phyloP scores from a whole-genome alignment of 768 basidiomycete genomes.

The Lentinula sp. region DNA sequence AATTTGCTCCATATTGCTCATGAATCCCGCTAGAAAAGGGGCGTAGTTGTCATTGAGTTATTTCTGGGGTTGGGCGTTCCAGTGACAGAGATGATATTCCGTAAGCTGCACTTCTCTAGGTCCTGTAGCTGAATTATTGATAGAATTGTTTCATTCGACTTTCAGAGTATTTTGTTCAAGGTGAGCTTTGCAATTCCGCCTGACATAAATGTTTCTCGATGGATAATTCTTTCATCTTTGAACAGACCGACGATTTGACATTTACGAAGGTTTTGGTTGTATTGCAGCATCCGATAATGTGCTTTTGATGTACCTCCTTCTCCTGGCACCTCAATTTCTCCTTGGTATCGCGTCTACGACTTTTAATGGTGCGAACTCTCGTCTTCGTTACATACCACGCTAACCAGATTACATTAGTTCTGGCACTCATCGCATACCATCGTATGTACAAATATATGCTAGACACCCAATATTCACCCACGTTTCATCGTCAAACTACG shows the following conservation, averaged over 20 bases:
- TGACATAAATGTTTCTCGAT: background rate
- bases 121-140: background rate
- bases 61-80: background rate
- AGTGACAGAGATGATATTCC: background rate
- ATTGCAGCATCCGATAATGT: constrained; percentile 1
- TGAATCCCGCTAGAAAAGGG: background rate
- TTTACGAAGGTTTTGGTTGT: constrained; percentile 6
- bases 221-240: background rate
- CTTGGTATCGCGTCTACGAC: background rate
- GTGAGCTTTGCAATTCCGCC: background rate
- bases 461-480: background rate
- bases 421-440: background rate
- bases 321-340: constrained; percentile 1
- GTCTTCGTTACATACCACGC: background rate
- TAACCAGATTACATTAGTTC: background rate
- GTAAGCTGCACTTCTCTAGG: background rate
- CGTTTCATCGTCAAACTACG: background rate
- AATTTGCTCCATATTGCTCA: no score
- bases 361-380: background rate
- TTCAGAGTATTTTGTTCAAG: constrained; percentile 6
- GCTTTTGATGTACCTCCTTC: background rate
- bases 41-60: background rate
- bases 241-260: constrained; percentile 2
- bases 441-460: constrained; percentile 4
- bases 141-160: background rate